Conservation (phyloP, 768 basidiomycete species). For the Phaeotremella fagi region DNA sequence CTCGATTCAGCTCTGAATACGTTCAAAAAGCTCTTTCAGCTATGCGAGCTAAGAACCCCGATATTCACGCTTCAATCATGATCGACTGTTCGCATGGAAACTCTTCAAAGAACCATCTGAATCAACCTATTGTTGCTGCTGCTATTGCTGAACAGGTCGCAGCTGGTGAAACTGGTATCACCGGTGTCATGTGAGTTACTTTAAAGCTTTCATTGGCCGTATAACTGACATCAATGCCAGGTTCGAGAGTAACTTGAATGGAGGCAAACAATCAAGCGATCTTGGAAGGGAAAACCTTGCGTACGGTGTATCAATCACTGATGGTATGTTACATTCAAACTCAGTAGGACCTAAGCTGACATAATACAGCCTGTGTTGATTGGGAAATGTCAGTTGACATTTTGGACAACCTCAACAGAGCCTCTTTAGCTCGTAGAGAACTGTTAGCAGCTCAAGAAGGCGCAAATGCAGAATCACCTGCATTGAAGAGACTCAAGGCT, state of each 20-base stretch:
- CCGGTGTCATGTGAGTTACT: slow-evolving; percentile 36
- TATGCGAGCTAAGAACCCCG: slow-evolving; percentile 35
- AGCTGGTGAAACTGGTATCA: slow-evolving; percentile 33
- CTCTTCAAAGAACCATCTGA: slow-evolving; percentile 82
- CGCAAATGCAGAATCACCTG: slow-evolving; percentile 6
- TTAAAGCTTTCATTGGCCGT: slow-evolving; percentile 67
- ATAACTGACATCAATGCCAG: slow-evolving; percentile 50
- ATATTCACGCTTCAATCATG: slow-evolving; percentile 57
- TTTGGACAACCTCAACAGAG: slow-evolving; percentile 42
- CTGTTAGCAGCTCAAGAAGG: slow-evolving; percentile 9
- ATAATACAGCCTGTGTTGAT: slow-evolving; percentile 67
- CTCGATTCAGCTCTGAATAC: slow-evolving; percentile 30
- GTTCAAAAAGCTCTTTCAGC: slow-evolving; percentile 37
- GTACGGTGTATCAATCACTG: slow-evolving; percentile 51
- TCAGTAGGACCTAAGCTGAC: background rate
- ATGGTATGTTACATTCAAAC: slow-evolving; percentile 28
- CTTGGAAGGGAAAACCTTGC: slow-evolving; percentile 35
- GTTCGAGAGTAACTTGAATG: slow-evolving; percentile 80
- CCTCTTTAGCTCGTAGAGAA: slow-evolving; percentile 27
- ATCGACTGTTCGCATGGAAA: slow-evolving; percentile 97
- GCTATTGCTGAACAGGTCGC: slow-evolving; percentile 64
- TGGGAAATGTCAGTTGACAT: slow-evolving; percentile 66
- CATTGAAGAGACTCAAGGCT: slow-evolving; percentile 24
- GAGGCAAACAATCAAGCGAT: slow-evolving; percentile 47
- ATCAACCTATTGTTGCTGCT: slow-evolving; percentile 81